Evolutionary conservation across 2,329 filamentous ascomycete genomes (phyloP).

Genomic region (Gnomoniopsis sp.): DNA sequence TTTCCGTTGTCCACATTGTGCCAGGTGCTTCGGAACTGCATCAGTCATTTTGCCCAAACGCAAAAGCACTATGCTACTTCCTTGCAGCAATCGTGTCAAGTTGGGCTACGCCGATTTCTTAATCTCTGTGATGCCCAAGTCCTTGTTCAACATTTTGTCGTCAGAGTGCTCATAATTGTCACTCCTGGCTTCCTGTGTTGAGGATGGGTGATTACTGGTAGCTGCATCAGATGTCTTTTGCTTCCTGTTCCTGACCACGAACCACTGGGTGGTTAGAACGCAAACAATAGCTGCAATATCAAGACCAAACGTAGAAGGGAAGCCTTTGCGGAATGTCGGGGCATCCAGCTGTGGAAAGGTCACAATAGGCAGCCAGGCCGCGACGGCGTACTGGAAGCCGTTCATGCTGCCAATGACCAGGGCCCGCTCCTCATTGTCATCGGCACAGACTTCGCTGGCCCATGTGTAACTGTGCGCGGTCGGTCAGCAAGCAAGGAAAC

Average conservation of each 20-base stretch:
- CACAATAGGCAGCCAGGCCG: constrained; percentile 30
- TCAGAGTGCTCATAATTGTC: too few relatives aligned
- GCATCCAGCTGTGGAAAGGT: constrained; percentile 32
- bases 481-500: not conserved
- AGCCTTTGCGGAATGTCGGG: constrained; percentile 26
- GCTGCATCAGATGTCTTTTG: too few relatives aligned
- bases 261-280: not conserved
- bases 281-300: not conserved
- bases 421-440: constrained; percentile 30
- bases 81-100: too few relatives aligned
- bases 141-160: too few relatives aligned
- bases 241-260: not conserved
- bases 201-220: too few relatives aligned
- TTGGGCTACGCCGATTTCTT: too few relatives aligned
- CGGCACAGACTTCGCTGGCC: constrained; percentile 31
- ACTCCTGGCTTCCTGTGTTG: too few relatives aligned
- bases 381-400: constrained; percentile 28
- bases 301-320: constrained; percentile 4
- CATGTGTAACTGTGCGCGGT: constrained; percentile 24
- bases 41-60: too few relatives aligned
- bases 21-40: too few relatives aligned
- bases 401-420: constrained; percentile 31
- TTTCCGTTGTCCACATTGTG: too few relatives aligned
- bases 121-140: too few relatives aligned
- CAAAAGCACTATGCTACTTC: too few relatives aligned